Percentiles rank a stretch among this genome's conserved stretches.
phyloP scores from a whole-genome alignment of 2,329 filamentous ascomycete genomes.

The Colletotrichum tofieldiae region DNA sequence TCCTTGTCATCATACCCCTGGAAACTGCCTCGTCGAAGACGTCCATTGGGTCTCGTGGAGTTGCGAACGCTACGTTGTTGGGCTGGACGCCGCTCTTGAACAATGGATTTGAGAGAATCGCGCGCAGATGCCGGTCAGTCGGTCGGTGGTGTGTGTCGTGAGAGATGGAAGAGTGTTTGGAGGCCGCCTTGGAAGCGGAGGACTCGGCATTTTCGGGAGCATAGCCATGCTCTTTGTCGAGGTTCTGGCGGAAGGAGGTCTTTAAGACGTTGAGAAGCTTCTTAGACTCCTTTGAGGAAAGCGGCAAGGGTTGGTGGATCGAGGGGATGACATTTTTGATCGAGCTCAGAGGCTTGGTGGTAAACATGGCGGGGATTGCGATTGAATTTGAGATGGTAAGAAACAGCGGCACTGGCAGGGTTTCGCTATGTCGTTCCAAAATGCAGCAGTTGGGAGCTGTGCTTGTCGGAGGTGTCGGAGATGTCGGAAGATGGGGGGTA shows the following conservation, averaged over 20 bases:
- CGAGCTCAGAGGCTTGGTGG: slow-evolving; percentile 55
- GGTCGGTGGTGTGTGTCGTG: slow-evolving; percentile 51
- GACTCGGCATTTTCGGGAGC: slow-evolving; percentile 50
- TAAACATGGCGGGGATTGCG: slow-evolving; percentile 49
- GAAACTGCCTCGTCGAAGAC: slow-evolving; percentile 71
- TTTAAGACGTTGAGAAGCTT: slow-evolving; percentile 71
- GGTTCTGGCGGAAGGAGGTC: slow-evolving; percentile 69
- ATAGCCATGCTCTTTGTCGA: slow-evolving; percentile 72
- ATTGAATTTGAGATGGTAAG: slow-evolving; percentile 1
- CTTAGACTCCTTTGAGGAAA: slow-evolving; percentile 66
- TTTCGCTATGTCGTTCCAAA: background rate
- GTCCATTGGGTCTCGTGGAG: slow-evolving; percentile 63
- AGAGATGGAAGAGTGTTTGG: slow-evolving; percentile 27
- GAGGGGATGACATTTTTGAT: slow-evolving; percentile 60
- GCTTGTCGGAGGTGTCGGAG: background rate
- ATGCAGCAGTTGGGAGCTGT: background rate
- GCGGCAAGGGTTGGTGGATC: slow-evolving; percentile 67
- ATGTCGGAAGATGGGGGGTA: background rate
- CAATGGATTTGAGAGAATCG: slow-evolving; percentile 71
- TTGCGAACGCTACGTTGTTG: slow-evolving; percentile 16
- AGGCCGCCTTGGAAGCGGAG: slow-evolving; percentile 36
- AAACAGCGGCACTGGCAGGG: slow-evolving; percentile 1
- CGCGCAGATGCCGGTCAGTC: slow-evolving; percentile 67
- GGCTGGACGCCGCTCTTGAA: slow-evolving; percentile 59
- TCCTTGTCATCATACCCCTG: slow-evolving; percentile 69